Conservation (phyloP, 495 filamentous ascomycete genomes). For the Aspergillus coremiiformis region DNA sequence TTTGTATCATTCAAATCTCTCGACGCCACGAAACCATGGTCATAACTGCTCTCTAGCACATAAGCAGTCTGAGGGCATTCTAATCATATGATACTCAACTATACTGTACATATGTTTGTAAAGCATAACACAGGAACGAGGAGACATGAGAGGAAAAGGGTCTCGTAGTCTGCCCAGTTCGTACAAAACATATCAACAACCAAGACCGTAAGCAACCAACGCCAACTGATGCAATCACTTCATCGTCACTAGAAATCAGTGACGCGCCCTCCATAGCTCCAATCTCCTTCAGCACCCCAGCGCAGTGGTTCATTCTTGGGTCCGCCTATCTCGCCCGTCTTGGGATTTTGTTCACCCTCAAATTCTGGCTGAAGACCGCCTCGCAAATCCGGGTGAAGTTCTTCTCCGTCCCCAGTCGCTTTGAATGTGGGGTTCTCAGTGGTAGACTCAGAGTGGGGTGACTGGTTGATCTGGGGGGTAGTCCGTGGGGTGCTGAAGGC, state of each 20-base stretch:
- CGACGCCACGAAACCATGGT: too few species aligned
- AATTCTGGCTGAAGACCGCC: conserved; percentile 83
- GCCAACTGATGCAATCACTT: conserved; percentile 15
- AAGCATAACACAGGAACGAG: not conserved
- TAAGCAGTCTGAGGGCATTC: too few species aligned
- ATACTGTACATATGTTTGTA: not conserved
- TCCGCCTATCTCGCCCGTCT: conserved; percentile 92
- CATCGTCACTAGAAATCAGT: conserved; percentile 73
- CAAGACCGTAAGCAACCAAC: conserved; percentile 9
- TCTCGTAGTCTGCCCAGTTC: not conserved
- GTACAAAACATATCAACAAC: not conserved
- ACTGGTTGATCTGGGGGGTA: conserved; percentile 37
- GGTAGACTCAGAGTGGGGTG: conserved; percentile 27
- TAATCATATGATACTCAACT: too few species aligned
- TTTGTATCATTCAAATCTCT: too few species aligned
- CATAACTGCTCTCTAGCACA: too few species aligned
- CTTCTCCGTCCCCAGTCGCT: conserved; percentile 48
- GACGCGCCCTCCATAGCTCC: conserved; percentile 91
- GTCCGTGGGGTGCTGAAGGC: conserved; percentile 60
- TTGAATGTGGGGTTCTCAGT: conserved; percentile 31
- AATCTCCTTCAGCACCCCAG: conserved; percentile 78
- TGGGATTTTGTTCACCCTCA: conserved; percentile 84
- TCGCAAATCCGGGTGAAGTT: conserved; percentile 63
- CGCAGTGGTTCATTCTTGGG: conserved; percentile 96
- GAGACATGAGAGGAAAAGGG: not conserved